A percentile compares a stretch with the other conserved stretches of the same genome.
Evolutionary conservation across 805 yeast species (phyloP).

Genomic region (Monosporozyma yasuniensis): DNA sequence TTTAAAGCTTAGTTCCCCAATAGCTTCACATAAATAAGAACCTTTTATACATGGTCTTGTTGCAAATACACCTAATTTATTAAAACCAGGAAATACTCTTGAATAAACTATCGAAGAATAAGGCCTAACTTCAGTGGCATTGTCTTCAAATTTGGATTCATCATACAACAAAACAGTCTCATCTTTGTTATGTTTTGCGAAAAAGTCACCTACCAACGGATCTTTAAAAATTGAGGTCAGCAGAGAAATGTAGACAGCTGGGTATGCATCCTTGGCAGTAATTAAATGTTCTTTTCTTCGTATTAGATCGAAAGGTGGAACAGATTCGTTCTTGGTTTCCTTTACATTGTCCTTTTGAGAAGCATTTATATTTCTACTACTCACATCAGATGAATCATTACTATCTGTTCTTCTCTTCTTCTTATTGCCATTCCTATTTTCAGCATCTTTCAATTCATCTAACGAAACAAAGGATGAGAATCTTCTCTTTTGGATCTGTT

Average conservation of each 20-base stretch:
- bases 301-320: slow-evolving; percentile 21
- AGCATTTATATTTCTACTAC: slow-evolving; percentile 5
- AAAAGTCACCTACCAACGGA: slow-evolving; percentile 33
- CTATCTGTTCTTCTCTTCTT: slow-evolving; percentile 19
- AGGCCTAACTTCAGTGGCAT: slow-evolving; percentile 39
- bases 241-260: slow-evolving; percentile 28
- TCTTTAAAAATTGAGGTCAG: slow-evolving; percentile 36
- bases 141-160: slow-evolving; percentile 19
- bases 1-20: slow-evolving; percentile 66
- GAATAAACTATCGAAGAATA: slow-evolving; percentile 48
- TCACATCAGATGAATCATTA: slow-evolving; percentile 2
- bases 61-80: slow-evolving; percentile 56
- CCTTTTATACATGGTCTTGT: slow-evolving; percentile 35
- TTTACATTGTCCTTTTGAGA: background rate
- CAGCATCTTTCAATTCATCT: slow-evolving; percentile 2
- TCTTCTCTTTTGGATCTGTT: slow-evolving; percentile 29
- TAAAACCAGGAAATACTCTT: slow-evolving; percentile 63
- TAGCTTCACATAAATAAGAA: slow-evolving; percentile 48
- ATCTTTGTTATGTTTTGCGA: slow-evolving; percentile 40
- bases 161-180: slow-evolving; percentile 15
- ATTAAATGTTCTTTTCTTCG: slow-evolving; percentile 27
- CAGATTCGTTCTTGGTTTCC: background rate
- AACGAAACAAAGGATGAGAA: background rate
- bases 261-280: slow-evolving; percentile 31
- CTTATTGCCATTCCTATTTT: slow-evolving; percentile 3